These are phyloP conservation scores for Artemisia argyi DNA, from an alignment of 129 eudicot species.

Conservation along the genomic window DNA sequence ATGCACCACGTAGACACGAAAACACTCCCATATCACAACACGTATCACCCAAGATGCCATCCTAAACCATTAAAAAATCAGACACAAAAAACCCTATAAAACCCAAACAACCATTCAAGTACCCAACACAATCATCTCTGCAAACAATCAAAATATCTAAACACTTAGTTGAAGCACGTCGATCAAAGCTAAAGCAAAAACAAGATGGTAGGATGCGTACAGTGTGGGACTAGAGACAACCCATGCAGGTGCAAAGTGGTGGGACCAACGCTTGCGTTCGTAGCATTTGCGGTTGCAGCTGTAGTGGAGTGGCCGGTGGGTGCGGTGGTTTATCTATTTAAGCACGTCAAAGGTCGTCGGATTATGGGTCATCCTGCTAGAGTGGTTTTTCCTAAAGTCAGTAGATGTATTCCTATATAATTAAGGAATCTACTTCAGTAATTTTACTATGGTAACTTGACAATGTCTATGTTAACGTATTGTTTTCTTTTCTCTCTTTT, in stretches of 20 bases:
- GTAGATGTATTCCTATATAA: constrained; percentile 57
- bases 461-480: neutral
- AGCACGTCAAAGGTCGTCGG: constrained; percentile 74
- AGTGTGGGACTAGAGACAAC: constrained; percentile 73
- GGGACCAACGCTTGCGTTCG: constrained; percentile 73
- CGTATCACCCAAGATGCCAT: constrained; percentile 22
- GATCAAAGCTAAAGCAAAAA: too few relatives aligned
- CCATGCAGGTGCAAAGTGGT: constrained; percentile 92
- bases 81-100: constrained; percentile 24
- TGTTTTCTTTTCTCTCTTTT: too few relatives aligned
- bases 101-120: neutral
- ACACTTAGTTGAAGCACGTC: neutral
- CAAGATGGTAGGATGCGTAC: constrained; percentile 49
- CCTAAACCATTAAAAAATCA: constrained; percentile 11
- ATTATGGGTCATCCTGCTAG: constrained; percentile 80
- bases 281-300: constrained; percentile 73
- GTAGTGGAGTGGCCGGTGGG: constrained; percentile 93
- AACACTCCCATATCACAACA: constrained; percentile 8
- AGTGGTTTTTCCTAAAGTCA: constrained; percentile 61
- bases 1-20: constrained; percentile 14
- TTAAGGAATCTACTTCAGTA: neutral
- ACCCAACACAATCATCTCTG: constrained; percentile 12
- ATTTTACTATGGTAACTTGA: too few relatives aligned
- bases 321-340: constrained; percentile 61
- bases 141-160: constrained; percentile 9